Conservation (phyloP, 192 early-diverging fungal genomes). For the Entophlyctis helioformis region DNA sequence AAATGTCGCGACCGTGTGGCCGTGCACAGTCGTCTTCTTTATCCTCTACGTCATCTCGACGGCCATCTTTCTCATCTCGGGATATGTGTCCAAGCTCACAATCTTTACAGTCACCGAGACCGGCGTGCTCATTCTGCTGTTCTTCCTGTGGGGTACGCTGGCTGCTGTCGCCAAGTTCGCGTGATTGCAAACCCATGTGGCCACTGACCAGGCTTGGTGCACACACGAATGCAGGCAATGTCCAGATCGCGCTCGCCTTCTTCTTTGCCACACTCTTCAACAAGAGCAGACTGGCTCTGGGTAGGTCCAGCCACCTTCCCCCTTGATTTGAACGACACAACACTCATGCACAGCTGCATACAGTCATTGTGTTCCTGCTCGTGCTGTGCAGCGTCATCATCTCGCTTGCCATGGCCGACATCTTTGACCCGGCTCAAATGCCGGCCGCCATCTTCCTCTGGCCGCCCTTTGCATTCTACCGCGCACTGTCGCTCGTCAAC, state of each 20-base stretch:
- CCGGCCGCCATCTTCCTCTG: conserved; percentile 45
- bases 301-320: too few relatives aligned
- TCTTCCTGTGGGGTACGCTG: conserved; percentile 63
- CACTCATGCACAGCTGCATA: too few relatives aligned
- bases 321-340: too few relatives aligned
- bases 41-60: conserved; percentile 50
- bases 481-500: conserved; percentile 42
- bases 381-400: conserved; percentile 55
- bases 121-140: conserved; percentile 39
- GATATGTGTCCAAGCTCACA: conserved; percentile 37
- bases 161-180: too few relatives aligned
- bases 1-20: conserved; percentile 39
- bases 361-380: conserved; percentile 48
- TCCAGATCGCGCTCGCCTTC: conserved; percentile 52
- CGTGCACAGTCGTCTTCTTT: conserved; percentile 49
- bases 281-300: conserved; percentile 40
- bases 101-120: conserved; percentile 49
- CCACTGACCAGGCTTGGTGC: too few relatives aligned
- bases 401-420: conserved; percentile 29
- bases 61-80: conserved; percentile 47
- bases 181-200: too few relatives aligned
- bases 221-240: too few relatives aligned
- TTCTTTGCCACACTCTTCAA: conserved; percentile 50
- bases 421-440: conserved; percentile 19
- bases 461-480: conserved; percentile 71